Evolutionary conservation across 2,329 filamentous ascomycete genomes (phyloP).

Genomic region (Acrocalymma vagum): DNA sequence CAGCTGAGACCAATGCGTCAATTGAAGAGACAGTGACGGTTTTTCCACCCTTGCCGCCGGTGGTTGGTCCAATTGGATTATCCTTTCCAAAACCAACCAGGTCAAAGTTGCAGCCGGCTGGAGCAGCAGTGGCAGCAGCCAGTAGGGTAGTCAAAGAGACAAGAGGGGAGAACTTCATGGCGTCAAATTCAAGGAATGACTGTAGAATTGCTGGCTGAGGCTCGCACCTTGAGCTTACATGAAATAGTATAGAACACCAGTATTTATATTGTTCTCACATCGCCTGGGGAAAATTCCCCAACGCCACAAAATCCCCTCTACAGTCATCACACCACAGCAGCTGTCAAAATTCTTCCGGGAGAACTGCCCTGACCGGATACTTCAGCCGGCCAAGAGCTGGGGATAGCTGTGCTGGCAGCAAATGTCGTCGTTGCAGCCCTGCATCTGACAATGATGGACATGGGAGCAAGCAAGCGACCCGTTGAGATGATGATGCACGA

Average conservation of each 20-base stretch:
- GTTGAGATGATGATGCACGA: slow-evolving; percentile 3
- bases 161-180: slow-evolving; percentile 37
- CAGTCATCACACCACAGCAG: too few relatives aligned
- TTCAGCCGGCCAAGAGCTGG: too few relatives aligned
- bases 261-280: too few relatives aligned
- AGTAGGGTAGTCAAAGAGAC: slow-evolving; percentile 25
- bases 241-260: too few relatives aligned
- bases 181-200: too few relatives aligned
- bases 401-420: slow-evolving; percentile 6
- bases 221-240: neutral
- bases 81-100: slow-evolving; percentile 44
- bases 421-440: slow-evolving; percentile 2
- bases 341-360: slow-evolving; percentile 23
- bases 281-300: too few relatives aligned
- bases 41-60: slow-evolving; percentile 36
- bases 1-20: slow-evolving; percentile 35
- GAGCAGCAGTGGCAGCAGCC: slow-evolving; percentile 24
- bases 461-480: neutral
- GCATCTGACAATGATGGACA: slow-evolving; percentile 14
- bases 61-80: slow-evolving; percentile 43
- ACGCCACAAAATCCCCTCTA: too few relatives aligned
- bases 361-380: slow-evolving; percentile 13
- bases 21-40: slow-evolving; percentile 38
- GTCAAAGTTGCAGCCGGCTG: slow-evolving; percentile 29
- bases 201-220: neutral